phyloP scores from a whole-genome alignment of 23 red algal genomes.

The Gracilaria vermiculophylla region DNA sequence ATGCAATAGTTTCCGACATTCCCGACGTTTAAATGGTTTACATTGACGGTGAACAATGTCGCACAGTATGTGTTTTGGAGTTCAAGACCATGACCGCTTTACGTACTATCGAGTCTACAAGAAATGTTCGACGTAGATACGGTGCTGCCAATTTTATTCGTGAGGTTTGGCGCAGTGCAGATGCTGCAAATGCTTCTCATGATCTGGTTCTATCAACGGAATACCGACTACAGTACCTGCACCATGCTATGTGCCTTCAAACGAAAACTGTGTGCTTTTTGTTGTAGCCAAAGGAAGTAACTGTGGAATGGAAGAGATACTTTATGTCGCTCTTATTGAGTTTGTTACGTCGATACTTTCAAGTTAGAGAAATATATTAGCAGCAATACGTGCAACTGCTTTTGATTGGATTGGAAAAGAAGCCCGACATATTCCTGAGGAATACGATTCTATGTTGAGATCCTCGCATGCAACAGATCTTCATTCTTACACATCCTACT shows the following conservation, averaged over 20 bases:
- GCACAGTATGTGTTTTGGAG: neutral
- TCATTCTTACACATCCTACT: neutral
- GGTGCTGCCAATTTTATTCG: neutral
- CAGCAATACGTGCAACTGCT: neutral
- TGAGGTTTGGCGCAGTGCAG: neutral
- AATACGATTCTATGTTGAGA: neutral
- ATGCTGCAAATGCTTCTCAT: neutral
- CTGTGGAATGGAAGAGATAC: neutral
- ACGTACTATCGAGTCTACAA: neutral
- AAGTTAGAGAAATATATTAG: neutral
- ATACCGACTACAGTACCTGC: neutral
- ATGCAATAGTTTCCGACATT: neutral
- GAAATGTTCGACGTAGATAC: neutral
- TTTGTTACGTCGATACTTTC: neutral
- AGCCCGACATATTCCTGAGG: neutral
- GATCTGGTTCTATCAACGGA: neutral
- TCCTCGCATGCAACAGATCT: slow-evolving; percentile 2
- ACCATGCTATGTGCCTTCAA: slow-evolving; percentile 2
- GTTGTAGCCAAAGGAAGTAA: neutral
- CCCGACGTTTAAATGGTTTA: neutral
- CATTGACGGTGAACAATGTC: neutral
- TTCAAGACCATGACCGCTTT: slow-evolving; percentile 16
- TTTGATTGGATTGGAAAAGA: neutral
- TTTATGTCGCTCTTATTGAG: neutral
- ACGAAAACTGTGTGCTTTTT: neutral